Evolutionary conservation across 1,139 yeast genomes (phyloP), one percentile per base, ranked within the genome.

Genomic region (Nakaseomyces kungkrabaensis): DNA sequence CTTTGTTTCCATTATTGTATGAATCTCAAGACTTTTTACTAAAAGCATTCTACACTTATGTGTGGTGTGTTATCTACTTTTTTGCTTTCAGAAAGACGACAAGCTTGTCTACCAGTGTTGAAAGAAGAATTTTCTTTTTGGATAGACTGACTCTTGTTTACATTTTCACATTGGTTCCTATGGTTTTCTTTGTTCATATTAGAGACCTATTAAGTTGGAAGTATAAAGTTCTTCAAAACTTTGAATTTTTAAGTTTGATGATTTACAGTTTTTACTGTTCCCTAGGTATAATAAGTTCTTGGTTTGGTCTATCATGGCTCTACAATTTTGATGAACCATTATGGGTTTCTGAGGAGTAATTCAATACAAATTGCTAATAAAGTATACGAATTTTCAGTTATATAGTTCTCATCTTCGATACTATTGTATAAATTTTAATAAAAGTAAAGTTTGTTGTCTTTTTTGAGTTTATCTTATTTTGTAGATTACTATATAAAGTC

Each of bases 301-400:
- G 96, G 95, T 78, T 85, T 54, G 94, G 95, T 1, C 78, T 92
- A 56, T 79, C 85, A 51, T 88, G 96, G 95, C 70, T 86, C 47
- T 90, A 87, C 64, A 85, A 89, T 65, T 81, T 87, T 49, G 86
- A 83, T 59, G 92, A 84, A 57, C 71, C 76, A 4, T 69, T 82
- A 5, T 82, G 88, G 88, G 49, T 54, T 46, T 46, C 50, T 54
- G 51, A 48, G 48, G 50, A 49, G 10, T 46, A 38, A 41, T 25
- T 25, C 7, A 37, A 9, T 34, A 34, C 22, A 17, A 17, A 17
- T 17, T 17, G 1, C 3, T 17, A 17, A 17, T 17, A 17, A 17
- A 17, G 22, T 17, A 17, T 17, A 17, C 22, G 22, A 17, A 17
- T 17, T 17, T 1, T 17, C 22, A 17, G 22, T 34, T 34, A 34